phyloP scores from a whole-genome alignment of 805 yeast genomes.

The Nakazawaea populi region DNA sequence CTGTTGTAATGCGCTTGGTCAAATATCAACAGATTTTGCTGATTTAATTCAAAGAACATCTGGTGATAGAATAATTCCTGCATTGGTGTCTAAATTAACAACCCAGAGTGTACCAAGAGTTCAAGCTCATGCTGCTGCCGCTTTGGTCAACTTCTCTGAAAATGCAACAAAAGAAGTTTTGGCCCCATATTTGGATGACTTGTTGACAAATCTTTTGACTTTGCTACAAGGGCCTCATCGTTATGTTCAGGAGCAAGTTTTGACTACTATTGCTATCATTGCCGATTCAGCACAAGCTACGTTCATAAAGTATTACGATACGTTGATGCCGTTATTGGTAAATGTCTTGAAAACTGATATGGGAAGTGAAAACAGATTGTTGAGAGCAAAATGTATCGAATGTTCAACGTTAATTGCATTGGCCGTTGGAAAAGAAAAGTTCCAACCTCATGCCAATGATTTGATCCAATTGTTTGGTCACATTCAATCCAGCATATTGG shows the following conservation, averaged over 20 bases:
- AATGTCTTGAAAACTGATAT: slow-evolving; percentile 72
- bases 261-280: slow-evolving; percentile 93
- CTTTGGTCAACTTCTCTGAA: slow-evolving; percentile 91
- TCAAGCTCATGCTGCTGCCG: slow-evolving; percentile 98
- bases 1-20: slow-evolving; percentile 95
- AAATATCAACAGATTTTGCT: slow-evolving; percentile 94
- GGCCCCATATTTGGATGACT: slow-evolving; percentile 87
- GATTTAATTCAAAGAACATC: slow-evolving; percentile 78
- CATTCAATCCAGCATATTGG: slow-evolving; percentile 56
- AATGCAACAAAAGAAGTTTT: slow-evolving; percentile 80
- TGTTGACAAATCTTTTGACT: slow-evolving; percentile 67
- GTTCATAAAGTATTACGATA: slow-evolving; percentile 87
- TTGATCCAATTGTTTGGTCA: slow-evolving; percentile 64
- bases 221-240: slow-evolving; percentile 80
- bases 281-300: slow-evolving; percentile 93
- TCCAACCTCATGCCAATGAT: slow-evolving; percentile 67
- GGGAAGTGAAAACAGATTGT: slow-evolving; percentile 69
- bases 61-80: slow-evolving; percentile 78
- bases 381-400: slow-evolving; percentile 92
- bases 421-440: slow-evolving; percentile 92
- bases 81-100: slow-evolving; percentile 75
- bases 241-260: slow-evolving; percentile 94
- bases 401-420: slow-evolving; percentile 91
- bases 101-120: slow-evolving; percentile 79
- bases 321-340: slow-evolving; percentile 78